These are phyloP conservation scores for Skeletonema costatum DNA, from an alignment of 108 stramenopile species.

Conservation along the genomic window DNA sequence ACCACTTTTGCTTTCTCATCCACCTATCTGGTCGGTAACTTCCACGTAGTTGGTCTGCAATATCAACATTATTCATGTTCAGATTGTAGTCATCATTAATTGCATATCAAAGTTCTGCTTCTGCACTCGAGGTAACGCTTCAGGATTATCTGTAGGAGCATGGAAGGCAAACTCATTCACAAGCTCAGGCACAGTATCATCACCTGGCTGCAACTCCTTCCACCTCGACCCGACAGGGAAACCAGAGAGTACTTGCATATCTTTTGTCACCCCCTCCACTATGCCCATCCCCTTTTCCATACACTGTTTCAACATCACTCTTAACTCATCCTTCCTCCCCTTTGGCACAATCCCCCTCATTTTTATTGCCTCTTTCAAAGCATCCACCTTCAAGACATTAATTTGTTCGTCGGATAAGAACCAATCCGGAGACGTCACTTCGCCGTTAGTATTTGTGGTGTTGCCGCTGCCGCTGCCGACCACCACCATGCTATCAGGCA, in stretches of 20 bases:
- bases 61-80: conserved; percentile 29
- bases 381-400: conserved; percentile 6
- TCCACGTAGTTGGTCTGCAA: conserved; percentile 34
- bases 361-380: conserved; percentile 10
- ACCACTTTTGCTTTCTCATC: conserved; percentile 40
- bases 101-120: too few relatives aligned
- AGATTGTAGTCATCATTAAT: conserved; percentile 44
- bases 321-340: conserved; percentile 1
- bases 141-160: too few relatives aligned
- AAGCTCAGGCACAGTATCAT: too few relatives aligned
- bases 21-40: conserved; percentile 27
- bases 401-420: not conserved
- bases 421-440: not conserved
- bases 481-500: not conserved
- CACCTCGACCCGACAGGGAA: too few relatives aligned
- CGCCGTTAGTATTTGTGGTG: not conserved
- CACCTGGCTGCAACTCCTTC: too few relatives aligned
- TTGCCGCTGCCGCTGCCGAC: not conserved
- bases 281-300: not conserved
- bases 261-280: not conserved
- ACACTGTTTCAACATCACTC: conserved; percentile 2
- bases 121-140: too few relatives aligned
- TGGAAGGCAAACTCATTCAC: too few relatives aligned
- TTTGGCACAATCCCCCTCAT: conserved; percentile 11
- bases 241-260: too few relatives aligned